phyloP scores from a whole-genome alignment of 108 stramenopile species.

The Conticribra guillardii region DNA sequence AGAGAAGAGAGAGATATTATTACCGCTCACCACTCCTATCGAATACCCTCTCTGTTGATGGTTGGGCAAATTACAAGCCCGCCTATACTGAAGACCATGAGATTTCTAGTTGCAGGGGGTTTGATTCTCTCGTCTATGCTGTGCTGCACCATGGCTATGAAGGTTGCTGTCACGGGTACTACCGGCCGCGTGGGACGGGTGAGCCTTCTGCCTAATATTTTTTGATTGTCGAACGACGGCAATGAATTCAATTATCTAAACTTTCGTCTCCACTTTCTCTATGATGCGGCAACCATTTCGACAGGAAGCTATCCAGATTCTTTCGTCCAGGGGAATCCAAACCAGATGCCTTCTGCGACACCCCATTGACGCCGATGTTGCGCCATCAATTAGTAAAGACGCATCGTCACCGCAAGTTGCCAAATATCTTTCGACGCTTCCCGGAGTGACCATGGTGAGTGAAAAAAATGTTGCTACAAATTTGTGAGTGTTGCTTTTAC shows the following conservation, averaged over 20 bases:
- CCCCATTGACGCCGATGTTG: constrained; percentile 24
- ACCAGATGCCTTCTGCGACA: constrained; percentile 39
- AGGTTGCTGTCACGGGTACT: constrained; percentile 46
- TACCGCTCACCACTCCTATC: no score
- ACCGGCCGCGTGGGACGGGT: constrained; percentile 45
- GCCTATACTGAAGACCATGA: no score
- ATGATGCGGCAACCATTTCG: not conserved
- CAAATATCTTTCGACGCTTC: constrained; percentile 35
- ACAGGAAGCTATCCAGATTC: constrained; percentile 20
- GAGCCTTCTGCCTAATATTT: not conserved
- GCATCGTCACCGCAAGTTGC: constrained; percentile 44
- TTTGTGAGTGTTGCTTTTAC: no score
- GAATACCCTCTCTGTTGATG: no score
- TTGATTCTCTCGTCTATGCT: no score
- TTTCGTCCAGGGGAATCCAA: constrained; percentile 28
- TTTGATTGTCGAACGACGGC: not conserved
- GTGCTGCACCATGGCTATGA: no score
- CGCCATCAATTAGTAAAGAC: constrained; percentile 29
- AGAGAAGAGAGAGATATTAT: no score
- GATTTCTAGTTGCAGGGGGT: no score
- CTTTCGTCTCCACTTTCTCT: not conserved
- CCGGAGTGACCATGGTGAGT: constrained; percentile 46
- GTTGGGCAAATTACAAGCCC: no score
- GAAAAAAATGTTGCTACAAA: no score
- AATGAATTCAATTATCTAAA: not conserved